Conservation (phyloP, 768 basidiomycete genomes). For the Pisolithus albus region DNA sequence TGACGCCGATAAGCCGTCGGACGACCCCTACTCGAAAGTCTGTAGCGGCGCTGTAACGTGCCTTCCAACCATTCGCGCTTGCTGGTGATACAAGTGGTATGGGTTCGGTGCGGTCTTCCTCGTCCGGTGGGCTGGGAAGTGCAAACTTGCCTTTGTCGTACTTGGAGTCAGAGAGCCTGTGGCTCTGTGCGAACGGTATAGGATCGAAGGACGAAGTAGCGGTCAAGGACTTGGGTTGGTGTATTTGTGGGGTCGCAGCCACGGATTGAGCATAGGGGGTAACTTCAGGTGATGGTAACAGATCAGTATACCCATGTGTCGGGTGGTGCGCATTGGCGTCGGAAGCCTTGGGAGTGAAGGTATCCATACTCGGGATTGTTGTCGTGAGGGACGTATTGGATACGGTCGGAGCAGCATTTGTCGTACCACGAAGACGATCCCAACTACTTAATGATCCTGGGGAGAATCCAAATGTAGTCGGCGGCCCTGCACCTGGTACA, state of each 20-base stretch:
- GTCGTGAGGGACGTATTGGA: slow-evolving; percentile 25
- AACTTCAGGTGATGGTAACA: slow-evolving; percentile 45
- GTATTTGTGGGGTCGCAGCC: slow-evolving; percentile 45
- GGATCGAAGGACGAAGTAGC: slow-evolving; percentile 50
- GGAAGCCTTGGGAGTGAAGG: slow-evolving; percentile 15
- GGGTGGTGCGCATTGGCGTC: slow-evolving; percentile 21
- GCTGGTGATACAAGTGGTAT: slow-evolving; percentile 14
- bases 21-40: slow-evolving; percentile 69
- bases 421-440: slow-evolving; percentile 17
- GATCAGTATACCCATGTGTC: slow-evolving; percentile 32
- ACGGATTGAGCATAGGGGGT: slow-evolving; percentile 42
- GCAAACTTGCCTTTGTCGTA: slow-evolving; percentile 69
- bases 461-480: slow-evolving; percentile 27
- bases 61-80: slow-evolving; percentile 37
- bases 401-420: slow-evolving; percentile 12
- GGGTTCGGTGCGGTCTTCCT: slow-evolving; percentile 33
- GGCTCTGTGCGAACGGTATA: slow-evolving; percentile 63
- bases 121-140: slow-evolving; percentile 56
- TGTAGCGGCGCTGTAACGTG: slow-evolving; percentile 52
- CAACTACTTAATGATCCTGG: slow-evolving; percentile 27
- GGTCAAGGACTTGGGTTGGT: slow-evolving; percentile 11
- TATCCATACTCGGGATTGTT: slow-evolving; percentile 16
- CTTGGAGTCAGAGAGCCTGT: slow-evolving; percentile 63
- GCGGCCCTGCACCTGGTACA: slow-evolving; percentile 27
- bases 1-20: slow-evolving; percentile 60